Percentiles rank a stretch among this genome's conserved stretches.
Evolutionary conservation across 148 eudicot species (phyloP).

Genomic region (Drosera capensis): DNA sequence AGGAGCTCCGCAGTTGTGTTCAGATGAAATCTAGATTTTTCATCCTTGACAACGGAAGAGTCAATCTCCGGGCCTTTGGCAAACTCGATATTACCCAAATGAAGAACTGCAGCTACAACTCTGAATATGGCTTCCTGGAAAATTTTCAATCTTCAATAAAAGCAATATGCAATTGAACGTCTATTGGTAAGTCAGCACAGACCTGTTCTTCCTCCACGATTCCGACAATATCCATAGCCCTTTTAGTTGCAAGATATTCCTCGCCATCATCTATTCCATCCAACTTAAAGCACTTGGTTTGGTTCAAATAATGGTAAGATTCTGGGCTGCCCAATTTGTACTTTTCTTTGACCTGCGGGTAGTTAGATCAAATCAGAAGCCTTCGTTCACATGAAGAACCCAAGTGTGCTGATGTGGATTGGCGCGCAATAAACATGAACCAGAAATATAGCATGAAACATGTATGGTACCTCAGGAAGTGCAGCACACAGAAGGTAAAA

Average conservation of each 20-base stretch:
- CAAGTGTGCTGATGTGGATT: background rate
- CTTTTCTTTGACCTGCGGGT: conserved; percentile 65
- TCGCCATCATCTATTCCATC: conserved; percentile 71
- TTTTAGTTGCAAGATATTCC: conserved; percentile 86
- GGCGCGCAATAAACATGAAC: background rate
- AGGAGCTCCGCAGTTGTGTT: conserved; percentile 75
- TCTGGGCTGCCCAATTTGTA: conserved; percentile 68
- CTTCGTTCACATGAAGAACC: background rate
- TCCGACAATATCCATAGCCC: conserved; percentile 98
- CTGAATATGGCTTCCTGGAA: conserved; percentile 90
- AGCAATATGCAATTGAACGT: background rate
- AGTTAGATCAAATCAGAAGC: conserved; percentile 7
- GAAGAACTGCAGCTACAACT: conserved; percentile 88
- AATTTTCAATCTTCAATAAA: conserved; percentile 8
- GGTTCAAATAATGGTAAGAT: conserved; percentile 77
- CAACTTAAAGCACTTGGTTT: conserved; percentile 64
- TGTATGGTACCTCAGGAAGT: conserved; percentile 62
- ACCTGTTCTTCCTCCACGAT: conserved; percentile 93
- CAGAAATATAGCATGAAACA: background rate
- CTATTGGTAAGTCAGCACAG: conserved; percentile 5
- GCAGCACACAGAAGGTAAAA: conserved; percentile 91
- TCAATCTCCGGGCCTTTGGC: conserved; percentile 83
- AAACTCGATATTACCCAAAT: conserved; percentile 90
- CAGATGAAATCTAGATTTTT: conserved; percentile 79
- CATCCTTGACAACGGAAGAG: conserved; percentile 83